Percentiles rank a stretch among this genome's conserved stretches.
Conservation (phyloP, 495 filamentous ascomycete species). For the Platismatia glauca region DNA sequence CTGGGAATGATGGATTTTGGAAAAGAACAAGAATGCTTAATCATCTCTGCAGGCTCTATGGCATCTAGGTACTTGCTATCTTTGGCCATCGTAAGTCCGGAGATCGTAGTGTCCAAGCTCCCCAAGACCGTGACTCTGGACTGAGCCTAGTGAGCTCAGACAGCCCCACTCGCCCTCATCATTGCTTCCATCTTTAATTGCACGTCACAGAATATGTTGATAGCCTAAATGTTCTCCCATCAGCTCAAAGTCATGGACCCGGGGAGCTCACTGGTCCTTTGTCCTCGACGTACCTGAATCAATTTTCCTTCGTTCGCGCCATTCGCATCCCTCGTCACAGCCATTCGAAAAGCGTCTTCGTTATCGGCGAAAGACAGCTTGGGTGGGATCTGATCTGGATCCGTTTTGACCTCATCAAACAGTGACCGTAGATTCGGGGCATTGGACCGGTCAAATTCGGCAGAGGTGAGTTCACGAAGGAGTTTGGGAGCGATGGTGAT, state of each 20-base stretch:
- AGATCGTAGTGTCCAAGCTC: not conserved
- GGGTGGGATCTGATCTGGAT: not conserved
- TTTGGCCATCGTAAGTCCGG: no score
- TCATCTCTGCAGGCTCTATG: not conserved
- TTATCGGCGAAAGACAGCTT: not conserved
- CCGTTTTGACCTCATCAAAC: not conserved
- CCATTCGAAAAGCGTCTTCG: not conserved
- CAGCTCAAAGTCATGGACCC: not conserved
- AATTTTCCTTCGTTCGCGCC: not conserved
- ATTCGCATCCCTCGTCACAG: not conserved
- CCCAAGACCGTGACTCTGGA: not conserved
- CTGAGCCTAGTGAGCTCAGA: not conserved
- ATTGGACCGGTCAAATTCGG: not conserved
- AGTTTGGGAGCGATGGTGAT: not conserved
- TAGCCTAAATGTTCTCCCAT: not conserved
- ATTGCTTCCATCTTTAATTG: constrained; percentile 4
- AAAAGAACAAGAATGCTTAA: no score
- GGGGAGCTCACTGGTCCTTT: not conserved
- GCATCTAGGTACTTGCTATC: not conserved
- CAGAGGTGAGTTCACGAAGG: not conserved
- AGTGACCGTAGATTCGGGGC: not conserved
- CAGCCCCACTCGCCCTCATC: not conserved
- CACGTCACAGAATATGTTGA: constrained; percentile 2
- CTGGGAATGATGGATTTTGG: not conserved
- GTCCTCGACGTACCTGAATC: not conserved